A percentile compares a stretch with the other conserved stretches of the same genome.
Evolutionary conservation across 495 filamentous ascomycete species (phyloP).

Genomic region (Ascobolus immersus): DNA sequence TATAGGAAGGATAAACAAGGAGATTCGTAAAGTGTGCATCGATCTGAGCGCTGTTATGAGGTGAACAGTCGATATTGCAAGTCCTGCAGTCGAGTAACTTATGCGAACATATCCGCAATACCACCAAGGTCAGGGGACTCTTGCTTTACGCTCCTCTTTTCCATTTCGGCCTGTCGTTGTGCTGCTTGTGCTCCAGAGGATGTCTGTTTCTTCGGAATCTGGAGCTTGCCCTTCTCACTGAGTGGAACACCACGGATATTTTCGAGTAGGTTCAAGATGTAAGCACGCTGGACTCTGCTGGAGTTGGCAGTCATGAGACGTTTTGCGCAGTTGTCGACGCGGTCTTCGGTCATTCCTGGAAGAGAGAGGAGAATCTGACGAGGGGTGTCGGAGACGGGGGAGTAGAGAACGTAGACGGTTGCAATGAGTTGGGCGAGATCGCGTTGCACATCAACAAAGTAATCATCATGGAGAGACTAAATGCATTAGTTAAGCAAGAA

Average conservation of each 20-base stretch:
- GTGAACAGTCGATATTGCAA: no score
- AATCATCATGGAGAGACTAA: constrained; percentile 72
- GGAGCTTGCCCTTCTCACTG: constrained; percentile 71
- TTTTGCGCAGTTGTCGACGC: constrained; percentile 36
- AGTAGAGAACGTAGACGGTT: constrained; percentile 52
- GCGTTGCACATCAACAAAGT: constrained; percentile 90
- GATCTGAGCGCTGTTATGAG: no score
- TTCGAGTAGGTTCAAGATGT: constrained; percentile 68
- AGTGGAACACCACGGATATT: constrained; percentile 71
- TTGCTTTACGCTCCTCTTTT: constrained; percentile 23
- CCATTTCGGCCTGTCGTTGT: constrained; percentile 30
- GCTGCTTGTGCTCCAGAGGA: constrained; percentile 25
- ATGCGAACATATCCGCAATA: constrained; percentile 43
- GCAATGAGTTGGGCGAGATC: constrained; percentile 77
- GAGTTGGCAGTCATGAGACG: constrained; percentile 23
- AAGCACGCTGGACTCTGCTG: constrained; percentile 51
- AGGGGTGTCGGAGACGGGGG: constrained; percentile 32
- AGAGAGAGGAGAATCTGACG: constrained; percentile 27
- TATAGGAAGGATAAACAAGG: no score
- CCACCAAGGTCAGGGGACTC: constrained; percentile 36
- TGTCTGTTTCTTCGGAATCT: constrained; percentile 19
- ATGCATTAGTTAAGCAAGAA: constrained; percentile 25
- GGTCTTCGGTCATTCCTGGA: constrained; percentile 26
- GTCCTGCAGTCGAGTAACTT: no score
- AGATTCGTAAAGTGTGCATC: no score